These are phyloP conservation scores for Macrocybe gigantea DNA, from an alignment of 768 basidiomycete genomes.

Conservation along the genomic window DNA sequence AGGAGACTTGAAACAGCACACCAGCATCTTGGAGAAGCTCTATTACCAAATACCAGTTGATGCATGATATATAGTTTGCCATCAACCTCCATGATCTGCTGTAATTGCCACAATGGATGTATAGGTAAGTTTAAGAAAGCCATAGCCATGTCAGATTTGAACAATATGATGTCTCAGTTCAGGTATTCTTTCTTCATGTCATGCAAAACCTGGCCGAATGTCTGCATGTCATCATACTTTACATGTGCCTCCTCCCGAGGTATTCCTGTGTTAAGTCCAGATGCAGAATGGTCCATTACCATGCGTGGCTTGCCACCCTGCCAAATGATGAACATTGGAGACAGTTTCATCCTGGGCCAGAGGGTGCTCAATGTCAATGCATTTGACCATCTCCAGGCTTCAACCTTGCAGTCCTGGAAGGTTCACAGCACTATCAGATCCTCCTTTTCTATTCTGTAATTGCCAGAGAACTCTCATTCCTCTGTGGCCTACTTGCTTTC, in stretches of 20 bases:
- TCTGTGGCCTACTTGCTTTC: background rate
- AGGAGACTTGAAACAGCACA: background rate
- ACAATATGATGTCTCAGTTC: slow-evolving; percentile 10
- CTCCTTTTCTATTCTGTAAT: background rate
- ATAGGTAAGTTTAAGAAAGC: slow-evolving; percentile 25
- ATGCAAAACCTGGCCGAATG: too few relatives aligned
- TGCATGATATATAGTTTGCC: background rate
- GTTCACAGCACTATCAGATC: slow-evolving; percentile 1
- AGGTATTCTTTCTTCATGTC: too few relatives aligned
- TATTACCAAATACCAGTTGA: background rate
- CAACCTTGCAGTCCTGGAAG: slow-evolving; percentile 5
- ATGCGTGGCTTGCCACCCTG: slow-evolving; percentile 13
- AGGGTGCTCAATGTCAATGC: background rate
- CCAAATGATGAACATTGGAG: slow-evolving; percentile 13
- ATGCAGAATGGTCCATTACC: too few relatives aligned
- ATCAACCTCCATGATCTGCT: background rate
- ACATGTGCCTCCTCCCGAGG: slow-evolving; percentile 13
- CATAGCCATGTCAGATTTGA: slow-evolving; percentile 21
- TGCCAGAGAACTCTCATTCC: background rate
- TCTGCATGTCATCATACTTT: slow-evolving; percentile 18
- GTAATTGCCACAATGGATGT: slow-evolving; percentile 23
- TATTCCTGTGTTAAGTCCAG: slow-evolving; percentile 14
- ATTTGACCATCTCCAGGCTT: slow-evolving; percentile 2
- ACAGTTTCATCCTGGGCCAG: slow-evolving; percentile 9
- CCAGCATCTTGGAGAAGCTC: too few relatives aligned